Conservation (phyloP, 2,329 filamentous ascomycete species). For the Hymenoscyphus linearis region DNA sequence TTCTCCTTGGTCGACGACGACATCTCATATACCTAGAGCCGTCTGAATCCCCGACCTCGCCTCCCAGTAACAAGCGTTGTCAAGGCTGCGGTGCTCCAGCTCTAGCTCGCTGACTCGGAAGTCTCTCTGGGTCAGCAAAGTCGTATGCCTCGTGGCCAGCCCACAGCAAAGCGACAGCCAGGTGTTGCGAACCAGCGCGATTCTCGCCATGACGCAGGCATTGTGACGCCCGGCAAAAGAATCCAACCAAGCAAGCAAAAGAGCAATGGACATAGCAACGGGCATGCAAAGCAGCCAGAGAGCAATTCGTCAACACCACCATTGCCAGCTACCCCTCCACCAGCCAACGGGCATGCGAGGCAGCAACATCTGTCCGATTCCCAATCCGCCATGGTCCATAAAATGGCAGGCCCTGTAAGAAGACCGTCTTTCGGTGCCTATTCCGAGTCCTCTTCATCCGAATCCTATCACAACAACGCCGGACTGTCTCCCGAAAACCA, state of each 20-base stretch:
- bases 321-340: constrained; percentile 35
- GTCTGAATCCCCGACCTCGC: neutral
- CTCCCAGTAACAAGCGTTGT: neutral
- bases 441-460: constrained; percentile 52
- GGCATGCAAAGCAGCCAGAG: constrained; percentile 40
- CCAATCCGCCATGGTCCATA: constrained; percentile 21
- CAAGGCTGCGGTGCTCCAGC: constrained; percentile 20
- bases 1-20: constrained; percentile 6
- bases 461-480: constrained; percentile 38
- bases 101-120: constrained; percentile 31
- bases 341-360: constrained; percentile 31
- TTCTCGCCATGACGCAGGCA: constrained; percentile 79
- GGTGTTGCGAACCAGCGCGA: constrained; percentile 58
- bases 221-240: constrained; percentile 72
- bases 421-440: constrained; percentile 46
- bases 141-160: constrained; percentile 33
- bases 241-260: constrained; percentile 41
- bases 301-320: constrained; percentile 36
- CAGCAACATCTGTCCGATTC: constrained; percentile 21
- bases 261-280: constrained; percentile 50
- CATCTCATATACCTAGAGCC: constrained; percentile 1
- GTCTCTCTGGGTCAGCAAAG: constrained; percentile 33
- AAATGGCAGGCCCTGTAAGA: constrained; percentile 38
- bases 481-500: constrained; percentile 44
- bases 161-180: constrained; percentile 32